Evolutionary conservation across 2,329 filamentous ascomycete species (phyloP).

Genomic region (Colletotrichum tanaceti): DNA sequence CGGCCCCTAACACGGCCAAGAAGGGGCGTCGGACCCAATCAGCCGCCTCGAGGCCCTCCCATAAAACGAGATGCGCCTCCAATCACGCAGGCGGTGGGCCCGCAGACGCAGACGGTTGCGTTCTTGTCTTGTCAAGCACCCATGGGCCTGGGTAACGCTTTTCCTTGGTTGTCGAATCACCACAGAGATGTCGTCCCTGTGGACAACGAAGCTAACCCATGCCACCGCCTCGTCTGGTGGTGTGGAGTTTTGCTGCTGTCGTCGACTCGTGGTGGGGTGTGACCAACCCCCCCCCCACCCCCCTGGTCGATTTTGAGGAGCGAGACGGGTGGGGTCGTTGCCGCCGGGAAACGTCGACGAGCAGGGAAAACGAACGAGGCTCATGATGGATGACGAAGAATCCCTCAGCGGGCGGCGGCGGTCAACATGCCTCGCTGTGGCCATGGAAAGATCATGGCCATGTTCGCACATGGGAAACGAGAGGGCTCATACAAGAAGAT

Average conservation of each 20-base stretch:
- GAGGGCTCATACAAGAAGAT: slow-evolving; percentile 7
- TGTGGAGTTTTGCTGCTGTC: slow-evolving; percentile 37
- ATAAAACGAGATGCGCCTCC: slow-evolving; percentile 9
- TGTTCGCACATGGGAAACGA: neutral
- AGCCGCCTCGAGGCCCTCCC: slow-evolving; percentile 27
- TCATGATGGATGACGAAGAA: slow-evolving; percentile 37
- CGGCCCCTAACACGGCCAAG: slow-evolving; percentile 27
- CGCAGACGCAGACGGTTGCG: slow-evolving; percentile 31
- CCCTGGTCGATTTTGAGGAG: slow-evolving; percentile 13
- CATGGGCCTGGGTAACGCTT: slow-evolving; percentile 18
- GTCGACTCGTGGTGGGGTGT: slow-evolving; percentile 23
- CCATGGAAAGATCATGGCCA: slow-evolving; percentile 6
- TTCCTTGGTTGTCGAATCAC: slow-evolving; percentile 27
- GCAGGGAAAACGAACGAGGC: slow-evolving; percentile 37
- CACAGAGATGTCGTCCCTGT: slow-evolving; percentile 19
- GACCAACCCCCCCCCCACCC: slow-evolving; percentile 35
- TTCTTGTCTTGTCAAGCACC: slow-evolving; percentile 26
- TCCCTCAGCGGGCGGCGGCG: slow-evolving; percentile 18
- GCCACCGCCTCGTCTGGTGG: slow-evolving; percentile 37
- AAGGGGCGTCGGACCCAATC: slow-evolving; percentile 35
- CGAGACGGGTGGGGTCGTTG: slow-evolving; percentile 32
- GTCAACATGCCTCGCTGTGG: slow-evolving; percentile 30
- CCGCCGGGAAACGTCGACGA: slow-evolving; percentile 25
- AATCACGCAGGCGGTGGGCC: slow-evolving; percentile 28
- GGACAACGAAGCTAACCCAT: slow-evolving; percentile 27